Evolutionary conservation across 352 stramenopile genomes (phyloP).

Genomic region (Phytophthora idaei): DNA sequence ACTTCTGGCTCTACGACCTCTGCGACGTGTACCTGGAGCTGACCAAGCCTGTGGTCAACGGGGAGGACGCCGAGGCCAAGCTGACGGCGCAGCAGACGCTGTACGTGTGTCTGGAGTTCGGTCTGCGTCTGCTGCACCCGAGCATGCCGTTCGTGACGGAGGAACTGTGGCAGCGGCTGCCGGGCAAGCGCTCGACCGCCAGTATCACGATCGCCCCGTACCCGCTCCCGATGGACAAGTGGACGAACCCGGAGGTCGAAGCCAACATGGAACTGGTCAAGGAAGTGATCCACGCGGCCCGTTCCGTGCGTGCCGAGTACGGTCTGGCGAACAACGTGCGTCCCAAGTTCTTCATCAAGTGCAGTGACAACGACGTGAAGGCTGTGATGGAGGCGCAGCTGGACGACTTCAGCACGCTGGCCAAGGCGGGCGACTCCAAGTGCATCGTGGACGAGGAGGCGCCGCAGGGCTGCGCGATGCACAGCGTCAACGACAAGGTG

Average conservation of each 20-base stretch:
- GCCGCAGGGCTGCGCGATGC: constrained; percentile 91
- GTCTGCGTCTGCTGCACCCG: constrained; percentile 94
- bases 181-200: constrained; percentile 61
- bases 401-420: constrained; percentile 96
- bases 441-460: constrained; percentile 85
- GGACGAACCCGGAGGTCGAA: constrained; percentile 90
- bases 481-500: constrained; percentile 94
- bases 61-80: constrained; percentile 77
- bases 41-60: constrained; percentile 96
- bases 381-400: constrained; percentile 79
- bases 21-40: constrained; percentile 99
- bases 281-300: constrained; percentile 94
- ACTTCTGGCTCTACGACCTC: constrained; percentile 98
- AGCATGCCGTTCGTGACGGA: constrained; percentile 99
- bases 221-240: constrained; percentile 77
- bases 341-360: constrained; percentile 91
- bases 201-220: constrained; percentile 87
- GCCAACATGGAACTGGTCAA: constrained; percentile 93
- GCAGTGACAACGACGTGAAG: constrained; percentile 75
- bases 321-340: constrained; percentile 80
- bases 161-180: constrained; percentile 89
- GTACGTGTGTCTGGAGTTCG: constrained; percentile 85
- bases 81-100: constrained; percentile 83
- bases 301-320: constrained; percentile 94
- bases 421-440: constrained; percentile 91